phyloP scores from a whole-genome alignment of 352 stramenopile genomes.

The Globisporangium nunn region DNA sequence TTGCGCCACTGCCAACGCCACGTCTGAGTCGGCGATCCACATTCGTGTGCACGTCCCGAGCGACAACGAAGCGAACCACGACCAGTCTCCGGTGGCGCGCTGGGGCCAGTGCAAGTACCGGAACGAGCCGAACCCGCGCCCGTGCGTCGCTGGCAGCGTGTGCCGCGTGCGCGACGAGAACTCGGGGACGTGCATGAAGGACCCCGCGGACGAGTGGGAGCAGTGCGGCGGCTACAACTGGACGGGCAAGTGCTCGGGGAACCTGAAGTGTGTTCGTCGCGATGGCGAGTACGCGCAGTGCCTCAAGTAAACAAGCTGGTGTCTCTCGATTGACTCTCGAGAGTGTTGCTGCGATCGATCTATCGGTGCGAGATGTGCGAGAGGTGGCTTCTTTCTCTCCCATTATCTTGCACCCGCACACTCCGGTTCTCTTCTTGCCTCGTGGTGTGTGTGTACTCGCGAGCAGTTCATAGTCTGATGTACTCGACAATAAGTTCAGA shows the following conservation, averaged over 20 bases:
- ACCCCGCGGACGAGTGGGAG: conserved; percentile 15
- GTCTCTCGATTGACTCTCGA: too few relatives aligned
- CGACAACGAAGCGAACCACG: background rate
- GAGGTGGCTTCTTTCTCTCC: too few relatives aligned
- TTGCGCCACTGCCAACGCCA: background rate
- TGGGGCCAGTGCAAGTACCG: conserved; percentile 1
- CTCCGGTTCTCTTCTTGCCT: background rate
- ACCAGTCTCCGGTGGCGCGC: background rate
- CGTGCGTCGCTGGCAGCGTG: background rate
- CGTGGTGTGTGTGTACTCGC: too few relatives aligned
- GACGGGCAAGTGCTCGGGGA: conserved; percentile 8
- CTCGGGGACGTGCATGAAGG: conserved; percentile 11
- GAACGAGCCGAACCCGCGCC: conserved; percentile 1
- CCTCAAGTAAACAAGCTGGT: conserved; percentile 1
- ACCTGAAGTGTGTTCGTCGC: conserved; percentile 14
- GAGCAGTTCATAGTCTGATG: too few relatives aligned
- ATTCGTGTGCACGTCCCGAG: background rate
- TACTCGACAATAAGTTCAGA: too few relatives aligned
- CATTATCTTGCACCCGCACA: background rate
- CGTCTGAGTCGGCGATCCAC: background rate
- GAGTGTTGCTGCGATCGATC: too few relatives aligned
- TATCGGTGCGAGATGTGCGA: too few relatives aligned
- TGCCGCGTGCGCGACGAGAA: conserved; percentile 1
- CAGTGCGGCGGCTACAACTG: conserved; percentile 18
- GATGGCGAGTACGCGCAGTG: conserved; percentile 21